Evolutionary conservation across 805 yeast species (phyloP).

Genomic region (Grigorovia humatica): DNA sequence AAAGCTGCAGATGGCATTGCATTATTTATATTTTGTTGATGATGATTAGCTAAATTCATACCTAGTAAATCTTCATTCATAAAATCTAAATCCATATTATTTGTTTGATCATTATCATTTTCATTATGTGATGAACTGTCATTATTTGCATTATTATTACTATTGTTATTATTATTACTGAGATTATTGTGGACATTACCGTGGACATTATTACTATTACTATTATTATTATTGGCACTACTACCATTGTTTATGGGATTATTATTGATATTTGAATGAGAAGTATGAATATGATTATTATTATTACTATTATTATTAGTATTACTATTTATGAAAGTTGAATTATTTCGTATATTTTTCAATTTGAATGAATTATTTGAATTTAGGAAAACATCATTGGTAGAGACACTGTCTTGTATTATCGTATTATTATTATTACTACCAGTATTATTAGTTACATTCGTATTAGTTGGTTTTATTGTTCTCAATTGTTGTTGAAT

Average conservation of each 20-base stretch:
- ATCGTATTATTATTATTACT: neutral
- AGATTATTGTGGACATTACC: neutral
- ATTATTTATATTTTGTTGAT: neutral
- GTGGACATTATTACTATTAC: slow-evolving; percentile 1
- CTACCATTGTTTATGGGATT: neutral
- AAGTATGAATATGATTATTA: neutral
- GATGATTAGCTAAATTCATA: slow-evolving; percentile 3
- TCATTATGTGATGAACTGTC: slow-evolving; percentile 12
- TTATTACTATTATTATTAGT: neutral
- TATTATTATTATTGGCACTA: slow-evolving; percentile 3
- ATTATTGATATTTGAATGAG: neutral
- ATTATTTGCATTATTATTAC: slow-evolving; percentile 12
- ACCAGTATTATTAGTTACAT: neutral
- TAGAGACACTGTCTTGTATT: slow-evolving; percentile 70
- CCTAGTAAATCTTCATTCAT: slow-evolving; percentile 9
- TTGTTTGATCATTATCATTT: slow-evolving; percentile 2
- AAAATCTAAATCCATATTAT: slow-evolving; percentile 6
- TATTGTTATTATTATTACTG: slow-evolving; percentile 14
- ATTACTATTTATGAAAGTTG: neutral
- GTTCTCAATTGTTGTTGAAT: slow-evolving; percentile 5
- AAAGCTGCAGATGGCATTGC: neutral
- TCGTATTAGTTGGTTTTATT: neutral
- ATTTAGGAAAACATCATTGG: slow-evolving; percentile 76
- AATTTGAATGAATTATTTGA: neutral
- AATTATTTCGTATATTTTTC: neutral